A percentile compares a stretch with the other conserved stretches of the same genome.
Evolutionary conservation across 2,329 filamentous ascomycete species (phyloP).

Genomic region (Fusarium tupiense): DNA sequence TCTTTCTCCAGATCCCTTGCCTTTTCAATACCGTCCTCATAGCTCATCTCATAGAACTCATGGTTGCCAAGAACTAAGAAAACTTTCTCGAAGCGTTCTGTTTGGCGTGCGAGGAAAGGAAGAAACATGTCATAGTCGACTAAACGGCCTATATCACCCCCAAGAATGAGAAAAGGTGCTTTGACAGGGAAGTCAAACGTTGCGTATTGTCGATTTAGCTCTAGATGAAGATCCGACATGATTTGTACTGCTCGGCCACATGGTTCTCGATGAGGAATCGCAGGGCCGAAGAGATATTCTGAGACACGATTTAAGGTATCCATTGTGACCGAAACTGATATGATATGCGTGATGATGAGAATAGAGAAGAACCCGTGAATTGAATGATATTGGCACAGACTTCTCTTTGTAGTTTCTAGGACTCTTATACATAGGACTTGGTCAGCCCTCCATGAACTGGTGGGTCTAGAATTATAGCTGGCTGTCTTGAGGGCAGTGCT

Average conservation of each 20-base stretch:
- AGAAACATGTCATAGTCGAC: conserved; percentile 57
- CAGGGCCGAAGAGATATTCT: conserved; percentile 31
- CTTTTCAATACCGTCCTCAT: conserved; percentile 49
- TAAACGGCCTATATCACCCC: conserved; percentile 62
- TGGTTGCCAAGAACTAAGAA: conserved; percentile 64
- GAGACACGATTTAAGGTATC: conserved; percentile 30
- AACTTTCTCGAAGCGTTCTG: conserved; percentile 54
- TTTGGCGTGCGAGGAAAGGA: conserved; percentile 54
- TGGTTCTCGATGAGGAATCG: conserved; percentile 18
- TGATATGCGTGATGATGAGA: not conserved
- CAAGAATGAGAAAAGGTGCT: conserved; percentile 57
- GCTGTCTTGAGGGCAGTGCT: conserved; percentile 28
- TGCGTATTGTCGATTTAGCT: conserved; percentile 55
- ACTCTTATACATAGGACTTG: conserved; percentile 30
- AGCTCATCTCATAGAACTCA: conserved; percentile 60
- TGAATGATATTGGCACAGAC: not conserved
- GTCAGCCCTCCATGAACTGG: not conserved
- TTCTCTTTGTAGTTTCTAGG: not conserved
- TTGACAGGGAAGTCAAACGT: conserved; percentile 53
- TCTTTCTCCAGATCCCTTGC: conserved; percentile 53
- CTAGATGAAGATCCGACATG: conserved; percentile 63
- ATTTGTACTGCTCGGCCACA: conserved; percentile 44
- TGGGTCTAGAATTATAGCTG: conserved; percentile 16
- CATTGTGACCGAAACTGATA: conserved; percentile 7
- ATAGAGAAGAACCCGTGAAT: not conserved